Percentiles rank a stretch among this genome's conserved stretches.
Evolutionary conservation across 2,329 filamentous ascomycete species (phyloP).

Genomic region (Neophaeococcomyces aloes): DNA sequence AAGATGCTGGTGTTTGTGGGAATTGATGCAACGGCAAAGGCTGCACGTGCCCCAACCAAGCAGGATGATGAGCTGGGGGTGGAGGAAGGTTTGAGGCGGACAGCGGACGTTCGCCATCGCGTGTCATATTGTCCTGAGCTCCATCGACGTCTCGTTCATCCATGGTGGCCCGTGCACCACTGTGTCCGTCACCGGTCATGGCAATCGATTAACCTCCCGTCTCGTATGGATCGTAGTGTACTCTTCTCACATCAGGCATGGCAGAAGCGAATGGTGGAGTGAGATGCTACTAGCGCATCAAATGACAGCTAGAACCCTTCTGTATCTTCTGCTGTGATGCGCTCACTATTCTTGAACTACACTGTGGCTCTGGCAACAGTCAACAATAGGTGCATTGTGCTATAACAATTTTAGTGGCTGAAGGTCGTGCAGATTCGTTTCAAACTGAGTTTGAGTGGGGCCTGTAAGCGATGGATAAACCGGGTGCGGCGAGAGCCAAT

Average conservation of each 20-base stretch:
- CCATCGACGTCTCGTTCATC: background rate
- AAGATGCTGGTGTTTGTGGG: constrained; percentile 5
- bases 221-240: constrained; percentile 1
- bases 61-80: background rate
- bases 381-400: too few relatives aligned
- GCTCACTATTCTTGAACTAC: too few relatives aligned
- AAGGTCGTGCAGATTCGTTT: too few relatives aligned
- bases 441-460: too few relatives aligned
- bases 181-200: background rate
- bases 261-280: background rate
- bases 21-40: constrained; percentile 5
- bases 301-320: too few relatives aligned
- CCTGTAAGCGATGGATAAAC: too few relatives aligned
- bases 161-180: background rate
- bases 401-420: too few relatives aligned
- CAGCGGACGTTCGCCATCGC: background rate
- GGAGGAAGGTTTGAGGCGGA: background rate
- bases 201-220: background rate
- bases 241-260: constrained; percentile 1
- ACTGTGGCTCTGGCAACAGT: too few relatives aligned
- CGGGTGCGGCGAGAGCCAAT: too few relatives aligned
- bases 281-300: background rate
- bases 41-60: constrained; percentile 10
- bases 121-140: background rate
- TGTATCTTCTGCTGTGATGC: too few relatives aligned